phyloP scores from a whole-genome alignment of 2,329 filamentous ascomycete genomes.

The Talaromyces pinophilus region DNA sequence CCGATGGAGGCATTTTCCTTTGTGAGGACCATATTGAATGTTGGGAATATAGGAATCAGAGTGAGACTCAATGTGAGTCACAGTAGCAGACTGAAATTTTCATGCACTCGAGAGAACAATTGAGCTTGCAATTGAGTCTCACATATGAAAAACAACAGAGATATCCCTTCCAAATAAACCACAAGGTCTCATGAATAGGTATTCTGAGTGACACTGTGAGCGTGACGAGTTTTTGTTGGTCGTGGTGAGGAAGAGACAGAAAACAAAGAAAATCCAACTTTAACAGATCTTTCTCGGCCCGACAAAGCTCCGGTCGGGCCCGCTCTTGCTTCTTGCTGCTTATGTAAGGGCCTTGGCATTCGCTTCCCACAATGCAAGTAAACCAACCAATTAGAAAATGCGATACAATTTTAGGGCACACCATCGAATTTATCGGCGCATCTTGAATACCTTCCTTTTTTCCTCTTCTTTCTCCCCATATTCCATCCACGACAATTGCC shows the following conservation, averaged over 20 bases:
- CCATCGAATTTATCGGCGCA: conserved; percentile 29
- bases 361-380: conserved; percentile 13
- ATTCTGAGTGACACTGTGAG: too few species aligned
- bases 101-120: not conserved
- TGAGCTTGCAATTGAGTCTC: conserved; percentile 20
- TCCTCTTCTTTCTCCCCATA: conserved; percentile 35
- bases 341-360: conserved; percentile 13
- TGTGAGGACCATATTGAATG: conserved; percentile 37
- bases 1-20: conserved; percentile 77
- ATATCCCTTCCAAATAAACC: not conserved
- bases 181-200: not conserved
- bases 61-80: not conserved
- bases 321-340: conserved; percentile 1
- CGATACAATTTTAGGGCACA: conserved; percentile 40
- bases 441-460: conserved; percentile 10
- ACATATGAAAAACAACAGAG: conserved; percentile 16
- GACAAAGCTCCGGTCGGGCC: conserved; percentile 9
- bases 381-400: conserved; percentile 34
- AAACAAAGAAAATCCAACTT: conserved; percentile 17
- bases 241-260: not conserved
- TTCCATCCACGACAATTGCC: conserved; percentile 46
- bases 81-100: not conserved
- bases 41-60: not conserved
- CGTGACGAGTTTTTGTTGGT: not conserved
- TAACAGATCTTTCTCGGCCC: conserved; percentile 16